A percentile compares a stretch with the other conserved stretches of the same genome.
These are phyloP conservation scores for Sordariomycetes sp. DNA, from an alignment of 2,329 filamentous ascomycete genomes.

Conservation along the genomic window DNA sequence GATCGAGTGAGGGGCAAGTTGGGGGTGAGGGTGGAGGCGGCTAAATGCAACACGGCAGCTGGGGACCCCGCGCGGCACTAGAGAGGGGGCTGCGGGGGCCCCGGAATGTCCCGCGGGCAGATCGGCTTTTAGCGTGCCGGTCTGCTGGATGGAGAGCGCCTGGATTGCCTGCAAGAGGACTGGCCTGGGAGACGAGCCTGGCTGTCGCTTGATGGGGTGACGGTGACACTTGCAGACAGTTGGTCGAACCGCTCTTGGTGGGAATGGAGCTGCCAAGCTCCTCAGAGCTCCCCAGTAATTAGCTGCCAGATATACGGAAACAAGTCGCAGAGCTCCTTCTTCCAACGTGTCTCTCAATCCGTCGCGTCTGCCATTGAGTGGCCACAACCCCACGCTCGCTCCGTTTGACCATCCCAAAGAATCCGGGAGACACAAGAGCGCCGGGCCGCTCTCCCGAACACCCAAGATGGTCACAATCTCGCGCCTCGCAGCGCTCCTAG, in stretches of 20 bases:
- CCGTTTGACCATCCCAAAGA: not conserved
- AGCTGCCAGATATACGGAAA: not conserved
- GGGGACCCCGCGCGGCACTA: not conserved
- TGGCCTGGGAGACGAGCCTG: too few species aligned
- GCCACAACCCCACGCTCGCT: not conserved
- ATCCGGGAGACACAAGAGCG: not conserved
- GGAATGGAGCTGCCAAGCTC: not conserved
- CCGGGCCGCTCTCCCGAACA: not conserved
- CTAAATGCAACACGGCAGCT: not conserved
- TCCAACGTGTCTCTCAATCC: not conserved
- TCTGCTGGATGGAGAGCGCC: too few species aligned
- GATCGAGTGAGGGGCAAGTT: slow-evolving; percentile 1
- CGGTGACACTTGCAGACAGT: too few species aligned
- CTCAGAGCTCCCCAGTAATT: not conserved
- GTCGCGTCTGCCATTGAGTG: not conserved
- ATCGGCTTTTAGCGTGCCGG: too few species aligned
- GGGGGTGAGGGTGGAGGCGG: slow-evolving; percentile 2
- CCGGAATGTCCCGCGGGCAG: too few species aligned
- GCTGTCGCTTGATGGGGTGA: too few species aligned
- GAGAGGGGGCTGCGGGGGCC: not conserved
- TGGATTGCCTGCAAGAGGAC: too few species aligned
- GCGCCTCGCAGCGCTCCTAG: not conserved
- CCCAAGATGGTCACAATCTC: not conserved
- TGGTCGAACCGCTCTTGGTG: not conserved
- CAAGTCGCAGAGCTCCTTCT: not conserved